Conservation (phyloP, 768 basidiomycete genomes). For the Hericium rajendrae region DNA sequence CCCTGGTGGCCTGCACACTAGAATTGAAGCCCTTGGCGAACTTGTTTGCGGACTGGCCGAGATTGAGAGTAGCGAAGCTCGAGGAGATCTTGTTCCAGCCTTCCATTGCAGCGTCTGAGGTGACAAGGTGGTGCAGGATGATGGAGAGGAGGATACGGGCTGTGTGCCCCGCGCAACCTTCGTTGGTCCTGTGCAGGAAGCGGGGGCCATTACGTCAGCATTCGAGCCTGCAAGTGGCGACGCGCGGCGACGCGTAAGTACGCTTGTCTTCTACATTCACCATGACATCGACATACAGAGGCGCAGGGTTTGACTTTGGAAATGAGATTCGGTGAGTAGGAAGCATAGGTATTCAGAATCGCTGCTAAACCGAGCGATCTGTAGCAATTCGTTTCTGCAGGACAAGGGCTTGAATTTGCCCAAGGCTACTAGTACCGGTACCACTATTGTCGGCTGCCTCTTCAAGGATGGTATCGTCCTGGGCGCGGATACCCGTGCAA, state of each 20-base stretch:
- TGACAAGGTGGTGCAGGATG: not conserved
- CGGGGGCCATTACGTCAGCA: not conserved
- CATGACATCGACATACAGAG: conserved; percentile 33
- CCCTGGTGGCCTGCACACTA: conserved; percentile 77
- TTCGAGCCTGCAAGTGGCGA: not conserved
- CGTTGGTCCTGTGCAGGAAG: not conserved
- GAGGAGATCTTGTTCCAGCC: conserved; percentile 63
- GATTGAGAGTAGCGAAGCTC: conserved; percentile 53
- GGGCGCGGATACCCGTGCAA: conserved; percentile 95
- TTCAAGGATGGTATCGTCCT: conserved; percentile 90
- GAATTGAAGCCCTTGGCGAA: conserved; percentile 73
- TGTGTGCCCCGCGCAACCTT: not conserved
- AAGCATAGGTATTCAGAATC: too few species aligned
- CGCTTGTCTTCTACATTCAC: not conserved
- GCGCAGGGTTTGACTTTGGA: conserved; percentile 68
- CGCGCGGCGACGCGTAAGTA: conserved; percentile 8
- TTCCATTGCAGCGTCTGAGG: conserved; percentile 24
- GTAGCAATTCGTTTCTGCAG: conserved; percentile 63
- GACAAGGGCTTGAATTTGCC: conserved; percentile 66
- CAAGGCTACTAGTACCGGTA: conserved; percentile 87
- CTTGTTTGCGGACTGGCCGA: conserved; percentile 68
- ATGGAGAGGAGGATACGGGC: not conserved
- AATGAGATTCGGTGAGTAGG: conserved; percentile 54
- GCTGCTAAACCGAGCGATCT: not conserved
- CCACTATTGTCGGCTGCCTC: conserved; percentile 94